phyloP scores from a whole-genome alignment of 441 rosid genomes.

The Melastoma candidum region DNA sequence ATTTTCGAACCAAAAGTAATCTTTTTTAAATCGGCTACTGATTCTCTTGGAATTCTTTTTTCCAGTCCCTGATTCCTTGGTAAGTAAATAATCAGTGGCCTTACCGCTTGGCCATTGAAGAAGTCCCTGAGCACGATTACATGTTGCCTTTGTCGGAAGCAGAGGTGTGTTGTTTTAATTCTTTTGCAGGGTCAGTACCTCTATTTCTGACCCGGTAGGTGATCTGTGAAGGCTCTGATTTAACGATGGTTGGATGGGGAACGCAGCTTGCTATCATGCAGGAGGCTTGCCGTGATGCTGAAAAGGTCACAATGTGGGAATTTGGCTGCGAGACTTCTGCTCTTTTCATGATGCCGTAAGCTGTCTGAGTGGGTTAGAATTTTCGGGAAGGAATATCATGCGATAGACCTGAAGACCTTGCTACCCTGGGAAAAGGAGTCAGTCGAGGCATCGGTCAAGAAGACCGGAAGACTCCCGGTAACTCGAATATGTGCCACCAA shows the following conservation, averaged over 20 bases:
- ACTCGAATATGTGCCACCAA: slow-evolving; percentile 12
- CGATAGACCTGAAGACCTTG: slow-evolving; percentile 82
- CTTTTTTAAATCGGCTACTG: background rate
- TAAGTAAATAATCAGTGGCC: slow-evolving; percentile 57
- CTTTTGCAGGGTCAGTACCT: slow-evolving; percentile 5
- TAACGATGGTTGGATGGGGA: slow-evolving; percentile 92
- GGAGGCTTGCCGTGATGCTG: slow-evolving; percentile 70
- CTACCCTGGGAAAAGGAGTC: slow-evolving; percentile 94
- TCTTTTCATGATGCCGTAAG: slow-evolving; percentile 1
- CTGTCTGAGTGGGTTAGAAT: slow-evolving; percentile 5
- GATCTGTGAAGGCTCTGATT: slow-evolving; percentile 70
- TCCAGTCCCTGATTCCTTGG: slow-evolving; percentile 10
- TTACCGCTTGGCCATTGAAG: slow-evolving; percentile 75
- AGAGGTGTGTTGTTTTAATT: slow-evolving; percentile 35
- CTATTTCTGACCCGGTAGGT: slow-evolving; percentile 32
- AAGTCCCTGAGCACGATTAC: slow-evolving; percentile 80
- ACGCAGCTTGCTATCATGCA: slow-evolving; percentile 80
- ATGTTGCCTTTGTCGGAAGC: slow-evolving; percentile 82
- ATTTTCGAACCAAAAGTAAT: slow-evolving; percentile 84
- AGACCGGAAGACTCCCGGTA: slow-evolving; percentile 87
- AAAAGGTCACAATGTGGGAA: slow-evolving; percentile 29
- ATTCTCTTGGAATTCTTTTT: background rate
- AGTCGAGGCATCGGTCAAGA: slow-evolving; percentile 71
- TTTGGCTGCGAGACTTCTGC: background rate
- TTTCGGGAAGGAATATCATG: slow-evolving; percentile 89